Evolutionary conservation across 192 early-diverging fungal genomes (phyloP), one percentile per base, ranked within the genome.

Genomic region (Coemansia sp.): DNA sequence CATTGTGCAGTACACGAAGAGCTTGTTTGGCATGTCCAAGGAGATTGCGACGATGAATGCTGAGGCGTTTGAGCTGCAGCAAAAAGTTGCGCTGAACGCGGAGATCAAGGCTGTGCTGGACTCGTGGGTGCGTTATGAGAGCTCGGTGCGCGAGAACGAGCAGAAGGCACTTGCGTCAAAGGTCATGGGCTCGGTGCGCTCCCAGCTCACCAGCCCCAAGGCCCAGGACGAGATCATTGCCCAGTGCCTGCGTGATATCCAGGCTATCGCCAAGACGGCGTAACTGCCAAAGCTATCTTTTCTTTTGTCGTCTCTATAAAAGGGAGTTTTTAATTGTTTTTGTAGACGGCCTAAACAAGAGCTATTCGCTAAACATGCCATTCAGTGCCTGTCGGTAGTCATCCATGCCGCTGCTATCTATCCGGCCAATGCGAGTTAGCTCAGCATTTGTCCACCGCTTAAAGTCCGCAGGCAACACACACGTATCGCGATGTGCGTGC

Each of bases 71-170:
- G 90, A 92, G 82, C 85, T 97, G 51, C 94, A 98, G 90, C 96
- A 98, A 78, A 88, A 88, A 67, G 90, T 89, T 25, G 83, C 86
- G 57, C 85, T 92, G 70, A 86, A 88, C 60, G 17, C 72, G 26
- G 94, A 98, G 82, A 86, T 93, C 69, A 95, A 95, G 88, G 54
- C 80, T 17, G 88, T 91, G 57, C 85, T 98, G 21, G 96, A 98
- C 84, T 91, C 91, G 38, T 98, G 96, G 96, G 94, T 96, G 43
- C 94, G 96, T 68, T 92, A 98, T 72, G 96, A 98, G 83, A 86
- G 89, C 64, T 84, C 83, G 25, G 87, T 98, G 61, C 93, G 96
- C 82, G 96, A 96, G 77, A 87, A 84, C 61, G 90, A 95, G 86
- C 96, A 98, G 85, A 90, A 89, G 86, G 82, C 90, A 37, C 82